Conservation (phyloP, 2,329 filamentous ascomycete genomes). For the Tolypocladium nubicola region DNA sequence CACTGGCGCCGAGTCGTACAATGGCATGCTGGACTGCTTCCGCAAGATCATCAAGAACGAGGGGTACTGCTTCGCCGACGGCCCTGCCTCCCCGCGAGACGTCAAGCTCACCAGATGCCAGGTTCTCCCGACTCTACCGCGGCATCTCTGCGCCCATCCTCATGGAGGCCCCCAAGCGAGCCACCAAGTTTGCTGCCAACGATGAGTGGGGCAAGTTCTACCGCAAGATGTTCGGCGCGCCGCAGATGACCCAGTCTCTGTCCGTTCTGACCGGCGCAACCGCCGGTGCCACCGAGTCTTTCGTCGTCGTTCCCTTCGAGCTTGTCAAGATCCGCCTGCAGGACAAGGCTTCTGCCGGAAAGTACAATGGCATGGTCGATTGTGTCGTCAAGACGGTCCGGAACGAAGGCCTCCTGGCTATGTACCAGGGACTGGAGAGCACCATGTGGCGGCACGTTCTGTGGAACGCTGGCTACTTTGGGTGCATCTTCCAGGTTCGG, state of each 20-base stretch:
- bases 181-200: slow-evolving; percentile 98
- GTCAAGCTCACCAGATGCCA: slow-evolving; percentile 25
- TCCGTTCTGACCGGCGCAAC: slow-evolving; percentile 90
- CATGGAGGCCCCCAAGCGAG: slow-evolving; percentile 91
- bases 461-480: slow-evolving; percentile 96
- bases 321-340: slow-evolving; percentile 97
- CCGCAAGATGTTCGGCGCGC: slow-evolving; percentile 70
- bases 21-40: slow-evolving; percentile 97
- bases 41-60: slow-evolving; percentile 93
- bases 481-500: slow-evolving; percentile 95
- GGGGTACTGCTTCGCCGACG: slow-evolving; percentile 48
- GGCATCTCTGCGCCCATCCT: slow-evolving; percentile 92
- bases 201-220: slow-evolving; percentile 97
- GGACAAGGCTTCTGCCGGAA: slow-evolving; percentile 85
- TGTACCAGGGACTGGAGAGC: slow-evolving; percentile 95
- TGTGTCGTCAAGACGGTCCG: slow-evolving; percentile 72
- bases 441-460: slow-evolving; percentile 87
- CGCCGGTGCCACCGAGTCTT: slow-evolving; percentile 88
- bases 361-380: slow-evolving; percentile 75
- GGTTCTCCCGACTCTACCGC: slow-evolving; percentile 83
- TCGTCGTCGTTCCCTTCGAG: slow-evolving; percentile 97
- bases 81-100: not conserved
- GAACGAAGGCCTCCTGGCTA: slow-evolving; percentile 71
- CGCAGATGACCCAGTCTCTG: slow-evolving; percentile 84
- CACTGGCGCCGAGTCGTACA: slow-evolving; percentile 75